Conservation (phyloP, 1,284 basidiomycete genomes). For the Leccinum subrobustum region DNA sequence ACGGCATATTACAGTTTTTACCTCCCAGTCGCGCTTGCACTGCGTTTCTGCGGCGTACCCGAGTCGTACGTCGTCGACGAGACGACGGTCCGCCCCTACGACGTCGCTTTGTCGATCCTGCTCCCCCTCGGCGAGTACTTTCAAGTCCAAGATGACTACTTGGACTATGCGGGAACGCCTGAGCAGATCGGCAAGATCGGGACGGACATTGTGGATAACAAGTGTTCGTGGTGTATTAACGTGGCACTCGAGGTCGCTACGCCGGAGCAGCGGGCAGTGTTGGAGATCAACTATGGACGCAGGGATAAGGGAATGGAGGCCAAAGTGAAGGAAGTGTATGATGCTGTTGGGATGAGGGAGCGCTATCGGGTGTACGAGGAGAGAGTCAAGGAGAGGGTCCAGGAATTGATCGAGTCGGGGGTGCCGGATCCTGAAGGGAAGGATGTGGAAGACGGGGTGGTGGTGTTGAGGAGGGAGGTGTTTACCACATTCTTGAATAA, state of each 20-base stretch:
- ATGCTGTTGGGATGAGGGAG: constrained; percentile 58
- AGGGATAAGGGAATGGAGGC: constrained; percentile 63
- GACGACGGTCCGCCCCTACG: constrained; percentile 61
- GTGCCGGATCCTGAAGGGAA: constrained; percentile 49
- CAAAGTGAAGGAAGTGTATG: constrained; percentile 68
- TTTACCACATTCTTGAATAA: constrained; percentile 32
- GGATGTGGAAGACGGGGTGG: constrained; percentile 23
- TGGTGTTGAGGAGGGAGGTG: constrained; percentile 46
- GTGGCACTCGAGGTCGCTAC: constrained; percentile 74
- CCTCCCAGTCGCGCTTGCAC: constrained; percentile 93
- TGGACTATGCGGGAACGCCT: constrained; percentile 90
- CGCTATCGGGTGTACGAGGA: constrained; percentile 71
- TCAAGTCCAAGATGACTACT: constrained; percentile 98
- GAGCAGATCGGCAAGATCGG: constrained; percentile 97
- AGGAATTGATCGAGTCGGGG: constrained; percentile 49
- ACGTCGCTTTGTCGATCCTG: constrained; percentile 81
- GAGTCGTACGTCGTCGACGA: constrained; percentile 42
- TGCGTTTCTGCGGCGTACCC: constrained; percentile 78
- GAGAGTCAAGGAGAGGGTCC: constrained; percentile 57
- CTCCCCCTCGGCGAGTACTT: constrained; percentile 97
- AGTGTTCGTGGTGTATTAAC: constrained; percentile 98
- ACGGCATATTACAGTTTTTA: constrained; percentile 99
- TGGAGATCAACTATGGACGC: constrained; percentile 84
- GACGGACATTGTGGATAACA: constrained; percentile 98
- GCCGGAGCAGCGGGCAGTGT: constrained; percentile 55